phyloP scores from a whole-genome alignment of 139 green algal genomes.

The Penium margaritaceum region DNA sequence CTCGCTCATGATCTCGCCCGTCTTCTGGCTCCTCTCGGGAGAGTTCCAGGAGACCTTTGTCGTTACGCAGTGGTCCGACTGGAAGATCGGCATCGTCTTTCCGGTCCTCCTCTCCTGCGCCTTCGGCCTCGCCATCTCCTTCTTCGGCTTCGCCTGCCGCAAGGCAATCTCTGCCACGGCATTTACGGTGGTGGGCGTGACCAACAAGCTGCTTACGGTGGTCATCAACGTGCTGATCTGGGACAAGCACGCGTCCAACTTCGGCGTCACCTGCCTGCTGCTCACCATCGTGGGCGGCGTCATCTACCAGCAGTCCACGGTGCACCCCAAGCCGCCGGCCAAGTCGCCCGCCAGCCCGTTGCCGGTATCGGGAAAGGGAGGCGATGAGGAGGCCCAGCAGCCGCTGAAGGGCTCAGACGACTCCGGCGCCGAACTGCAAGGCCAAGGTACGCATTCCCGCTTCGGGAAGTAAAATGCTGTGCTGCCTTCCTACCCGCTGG shows the following conservation, averaged over 20 bases:
- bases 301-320: conserved; percentile 42
- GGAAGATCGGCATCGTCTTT: conserved; percentile 11
- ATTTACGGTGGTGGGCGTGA: conserved; percentile 75
- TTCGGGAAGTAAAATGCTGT: too few relatives aligned
- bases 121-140: conserved; percentile 61
- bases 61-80: not conserved
- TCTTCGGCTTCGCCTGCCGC: conserved; percentile 64
- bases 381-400: too few relatives aligned
- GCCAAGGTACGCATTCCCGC: too few relatives aligned
- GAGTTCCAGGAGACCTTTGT: conserved; percentile 22
- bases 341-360: too few relatives aligned
- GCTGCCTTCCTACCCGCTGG: too few relatives aligned
- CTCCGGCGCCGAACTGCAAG: too few relatives aligned
- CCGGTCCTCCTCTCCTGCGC: conserved; percentile 62
- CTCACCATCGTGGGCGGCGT: conserved; percentile 47
- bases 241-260: conserved; percentile 59
- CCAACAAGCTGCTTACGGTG: conserved; percentile 74
- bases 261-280: conserved; percentile 47
- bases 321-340: too few relatives aligned
- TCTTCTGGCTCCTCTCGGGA: conserved; percentile 35
- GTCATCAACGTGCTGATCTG: conserved; percentile 65
- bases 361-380: too few relatives aligned
- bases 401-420: too few relatives aligned
- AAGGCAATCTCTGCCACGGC: conserved; percentile 62
- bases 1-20: conserved; percentile 28